A percentile compares a stretch with the other conserved stretches of the same genome.
Evolutionary conservation across 148 eudicot genomes (phyloP).

Genomic region (Linanthus parryae): DNA sequence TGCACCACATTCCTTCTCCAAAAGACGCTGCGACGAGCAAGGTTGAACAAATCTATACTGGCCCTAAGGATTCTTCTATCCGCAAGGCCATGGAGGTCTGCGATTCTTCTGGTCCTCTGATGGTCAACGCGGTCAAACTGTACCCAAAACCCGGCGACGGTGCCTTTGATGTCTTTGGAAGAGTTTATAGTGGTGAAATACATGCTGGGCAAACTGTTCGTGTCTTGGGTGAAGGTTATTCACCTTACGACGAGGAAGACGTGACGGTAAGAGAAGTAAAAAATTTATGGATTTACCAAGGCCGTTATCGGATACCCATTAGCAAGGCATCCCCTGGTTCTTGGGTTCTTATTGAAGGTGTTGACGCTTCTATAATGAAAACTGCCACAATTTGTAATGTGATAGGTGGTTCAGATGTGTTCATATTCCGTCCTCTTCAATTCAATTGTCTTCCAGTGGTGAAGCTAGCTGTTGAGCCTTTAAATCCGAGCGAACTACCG

Average conservation of each 20-base stretch:
- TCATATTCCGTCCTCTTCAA: slow-evolving; percentile 89
- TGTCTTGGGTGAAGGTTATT: slow-evolving; percentile 97
- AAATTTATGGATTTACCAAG: slow-evolving; percentile 95
- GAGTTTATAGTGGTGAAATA: slow-evolving; percentile 91
- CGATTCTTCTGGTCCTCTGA: slow-evolving; percentile 83
- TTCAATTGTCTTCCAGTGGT: slow-evolving; percentile 98
- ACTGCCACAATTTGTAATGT: slow-evolving; percentile 87
- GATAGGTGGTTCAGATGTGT: slow-evolving; percentile 70
- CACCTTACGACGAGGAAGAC: slow-evolving; percentile 99
- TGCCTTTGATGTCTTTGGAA: slow-evolving; percentile 97
- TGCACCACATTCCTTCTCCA: slow-evolving; percentile 88
- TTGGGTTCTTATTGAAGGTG: slow-evolving; percentile 99
- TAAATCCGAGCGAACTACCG: slow-evolving; percentile 97
- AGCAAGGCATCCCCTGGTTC: slow-evolving; percentile 98
- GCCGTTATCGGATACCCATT: slow-evolving; percentile 93
- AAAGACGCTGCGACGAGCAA: slow-evolving; percentile 74
- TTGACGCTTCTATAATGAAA: slow-evolving; percentile 98
- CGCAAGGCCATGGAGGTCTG: slow-evolving; percentile 81
- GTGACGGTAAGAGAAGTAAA: slow-evolving; percentile 97
- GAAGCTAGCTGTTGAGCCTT: slow-evolving; percentile 96
- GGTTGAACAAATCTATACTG: slow-evolving; percentile 88
- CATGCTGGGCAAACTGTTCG: slow-evolving; percentile 91
- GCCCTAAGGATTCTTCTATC: slow-evolving; percentile 65
- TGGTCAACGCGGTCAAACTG: slow-evolving; percentile 88
- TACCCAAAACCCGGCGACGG: slow-evolving; percentile 98